These are phyloP conservation scores for Acaromyces ingoldii DNA, from an alignment of 1,284 basidiomycete species.

Conservation along the genomic window DNA sequence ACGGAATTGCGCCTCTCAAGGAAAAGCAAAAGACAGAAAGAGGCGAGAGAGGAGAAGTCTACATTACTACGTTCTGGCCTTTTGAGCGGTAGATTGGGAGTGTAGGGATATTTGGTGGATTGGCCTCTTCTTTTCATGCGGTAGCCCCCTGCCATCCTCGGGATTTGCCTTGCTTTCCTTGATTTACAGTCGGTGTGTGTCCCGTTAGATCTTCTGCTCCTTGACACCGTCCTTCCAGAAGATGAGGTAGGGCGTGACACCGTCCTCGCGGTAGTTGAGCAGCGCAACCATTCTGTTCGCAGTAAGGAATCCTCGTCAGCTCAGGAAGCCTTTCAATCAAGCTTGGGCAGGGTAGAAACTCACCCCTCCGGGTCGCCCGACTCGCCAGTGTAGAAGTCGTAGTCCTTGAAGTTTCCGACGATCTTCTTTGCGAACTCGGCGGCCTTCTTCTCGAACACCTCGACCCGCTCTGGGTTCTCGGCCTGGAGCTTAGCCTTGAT, in stretches of 20 bases:
- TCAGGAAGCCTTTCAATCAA: background rate
- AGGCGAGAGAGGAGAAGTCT: no score
- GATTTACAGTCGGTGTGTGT: no score
- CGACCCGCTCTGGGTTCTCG: slow-evolving; percentile 65
- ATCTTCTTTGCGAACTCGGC: slow-evolving; percentile 61
- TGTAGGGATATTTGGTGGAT: no score
- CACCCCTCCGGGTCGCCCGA: slow-evolving; percentile 54
- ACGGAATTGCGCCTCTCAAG: no score
- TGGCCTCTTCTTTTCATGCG: no score
- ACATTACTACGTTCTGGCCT: no score
- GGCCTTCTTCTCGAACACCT: slow-evolving; percentile 79
- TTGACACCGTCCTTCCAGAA: slow-evolving; percentile 51
- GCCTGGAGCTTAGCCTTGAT: slow-evolving; percentile 60
- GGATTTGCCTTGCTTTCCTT: no score
- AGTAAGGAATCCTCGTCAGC: background rate
- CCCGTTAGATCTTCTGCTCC: slow-evolving; percentile 48
- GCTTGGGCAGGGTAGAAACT: slow-evolving; percentile 5
- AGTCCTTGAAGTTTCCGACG: slow-evolving; percentile 82
- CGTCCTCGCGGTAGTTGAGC: slow-evolving; percentile 58
- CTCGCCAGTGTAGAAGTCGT: slow-evolving; percentile 82
- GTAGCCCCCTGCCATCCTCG: no score
- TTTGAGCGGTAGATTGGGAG: no score
- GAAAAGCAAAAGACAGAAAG: no score
- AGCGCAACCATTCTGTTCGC: slow-evolving; percentile 56
- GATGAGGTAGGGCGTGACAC: slow-evolving; percentile 63